Evolutionary conservation across 768 basidiomycete species (phyloP).

Genomic region (Mrakia gelida): DNA sequence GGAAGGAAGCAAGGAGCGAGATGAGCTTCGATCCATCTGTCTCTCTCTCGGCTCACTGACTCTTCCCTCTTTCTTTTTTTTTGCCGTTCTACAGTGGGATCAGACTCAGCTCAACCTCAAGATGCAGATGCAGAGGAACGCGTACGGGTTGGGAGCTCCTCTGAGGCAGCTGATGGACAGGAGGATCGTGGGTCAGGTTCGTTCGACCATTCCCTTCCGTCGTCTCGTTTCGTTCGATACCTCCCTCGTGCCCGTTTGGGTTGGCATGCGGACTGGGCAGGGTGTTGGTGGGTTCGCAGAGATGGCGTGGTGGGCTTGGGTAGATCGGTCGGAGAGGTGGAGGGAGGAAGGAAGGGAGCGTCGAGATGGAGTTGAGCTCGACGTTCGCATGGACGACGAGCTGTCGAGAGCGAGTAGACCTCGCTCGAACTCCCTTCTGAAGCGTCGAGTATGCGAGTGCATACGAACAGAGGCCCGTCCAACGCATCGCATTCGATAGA

Average conservation of each 20-base stretch:
- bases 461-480: too few relatives aligned
- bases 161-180: slow-evolving; percentile 91
- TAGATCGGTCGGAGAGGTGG: neutral
- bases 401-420: too few relatives aligned
- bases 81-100: slow-evolving; percentile 69
- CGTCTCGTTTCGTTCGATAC: neutral
- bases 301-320: neutral
- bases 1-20: neutral
- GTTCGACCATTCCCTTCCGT: slow-evolving; percentile 40
- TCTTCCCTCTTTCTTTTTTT: too few relatives aligned
- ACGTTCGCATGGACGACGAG: too few relatives aligned
- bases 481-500: too few relatives aligned
- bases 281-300: neutral
- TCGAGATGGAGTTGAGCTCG: too few relatives aligned
- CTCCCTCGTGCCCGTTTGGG: neutral
- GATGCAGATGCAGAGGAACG: slow-evolving; percentile 74
- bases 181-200: slow-evolving; percentile 70
- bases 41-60: neutral
- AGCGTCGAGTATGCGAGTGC: too few relatives aligned
- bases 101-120: slow-evolving; percentile 83
- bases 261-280: too few relatives aligned
- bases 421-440: too few relatives aligned
- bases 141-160: slow-evolving; percentile 82
- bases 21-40: neutral
- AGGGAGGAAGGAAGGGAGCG: neutral